Conservation (phyloP, 2,329 filamentous ascomycete genomes). For the Parasarocladium wereldwijsianum region DNA sequence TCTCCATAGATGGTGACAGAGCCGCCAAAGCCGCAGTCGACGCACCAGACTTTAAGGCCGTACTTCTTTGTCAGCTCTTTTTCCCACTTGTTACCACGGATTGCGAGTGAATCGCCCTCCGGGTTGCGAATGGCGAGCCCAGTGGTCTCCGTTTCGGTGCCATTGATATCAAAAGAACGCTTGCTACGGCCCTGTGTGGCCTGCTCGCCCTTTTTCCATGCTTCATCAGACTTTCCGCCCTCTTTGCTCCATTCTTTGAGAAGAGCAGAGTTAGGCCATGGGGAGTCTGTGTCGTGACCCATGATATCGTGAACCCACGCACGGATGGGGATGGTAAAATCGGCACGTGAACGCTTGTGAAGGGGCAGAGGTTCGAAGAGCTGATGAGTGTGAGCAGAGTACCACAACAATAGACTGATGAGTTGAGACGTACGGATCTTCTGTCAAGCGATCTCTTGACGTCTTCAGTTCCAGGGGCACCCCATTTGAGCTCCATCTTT, state of each 20-base stretch:
- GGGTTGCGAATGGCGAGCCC: not conserved
- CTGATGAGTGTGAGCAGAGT: not conserved
- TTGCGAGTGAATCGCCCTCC: not conserved
- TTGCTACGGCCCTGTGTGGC: not conserved
- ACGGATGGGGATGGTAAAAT: not conserved
- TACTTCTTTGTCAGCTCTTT: no score
- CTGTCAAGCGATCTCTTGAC: not conserved
- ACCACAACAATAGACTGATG: not conserved
- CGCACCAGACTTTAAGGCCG: conserved; percentile 1
- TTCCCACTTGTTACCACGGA: no score
- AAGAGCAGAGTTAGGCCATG: conserved; percentile 1
- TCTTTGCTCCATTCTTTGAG: not conserved
- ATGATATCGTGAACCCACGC: not conserved
- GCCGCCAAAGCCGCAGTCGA: conserved; percentile 1
- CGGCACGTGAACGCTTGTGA: not conserved
- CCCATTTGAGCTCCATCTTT: conserved; percentile 1
- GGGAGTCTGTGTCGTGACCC: not conserved
- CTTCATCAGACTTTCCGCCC: not conserved
- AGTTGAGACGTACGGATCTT: not conserved
- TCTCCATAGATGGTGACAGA: conserved; percentile 2
- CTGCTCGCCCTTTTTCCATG: not conserved
- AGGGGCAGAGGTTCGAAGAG: not conserved
- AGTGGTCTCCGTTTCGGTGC: not conserved
- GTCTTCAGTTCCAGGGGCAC: not conserved
- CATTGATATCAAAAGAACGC: no score